A percentile compares a stretch with the other conserved stretches of the same genome.
Evolutionary conservation across 2,329 filamentous ascomycete species (phyloP).

Genomic region (Dothiorella sarmentorum): DNA sequence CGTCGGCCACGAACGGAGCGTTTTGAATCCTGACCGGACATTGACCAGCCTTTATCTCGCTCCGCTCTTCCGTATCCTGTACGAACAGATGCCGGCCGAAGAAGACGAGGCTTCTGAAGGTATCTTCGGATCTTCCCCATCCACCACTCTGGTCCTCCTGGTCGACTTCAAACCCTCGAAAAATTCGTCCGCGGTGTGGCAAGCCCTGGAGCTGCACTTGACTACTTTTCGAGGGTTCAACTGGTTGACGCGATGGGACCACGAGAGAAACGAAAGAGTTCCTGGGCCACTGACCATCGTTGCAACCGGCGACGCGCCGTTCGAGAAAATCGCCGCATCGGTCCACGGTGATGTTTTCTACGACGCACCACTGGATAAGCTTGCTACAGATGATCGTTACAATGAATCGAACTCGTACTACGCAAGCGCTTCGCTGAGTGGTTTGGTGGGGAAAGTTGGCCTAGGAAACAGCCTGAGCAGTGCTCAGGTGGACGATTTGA

Average conservation of each 20-base stretch:
- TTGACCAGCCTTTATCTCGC: conserved; percentile 29
- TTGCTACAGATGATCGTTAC: neutral
- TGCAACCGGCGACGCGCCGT: conserved; percentile 12
- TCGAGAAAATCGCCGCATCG: conserved; percentile 8
- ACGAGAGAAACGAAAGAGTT: neutral
- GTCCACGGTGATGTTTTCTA: conserved; percentile 9
- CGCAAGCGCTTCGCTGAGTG: neutral
- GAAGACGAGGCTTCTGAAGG: neutral
- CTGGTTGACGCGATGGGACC: conserved; percentile 18
- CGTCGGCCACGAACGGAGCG: conserved; percentile 29
- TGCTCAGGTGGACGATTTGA: neutral
- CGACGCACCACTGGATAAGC: conserved; percentile 17
- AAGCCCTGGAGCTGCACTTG: neutral
- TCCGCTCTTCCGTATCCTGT: conserved; percentile 17
- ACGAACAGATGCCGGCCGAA: neutral
- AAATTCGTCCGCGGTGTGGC: neutral
- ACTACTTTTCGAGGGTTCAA: neutral
- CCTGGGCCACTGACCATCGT: conserved; percentile 18
- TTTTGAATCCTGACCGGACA: conserved; percentile 25
- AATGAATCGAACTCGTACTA: neutral
- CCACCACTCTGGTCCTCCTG: conserved; percentile 17
- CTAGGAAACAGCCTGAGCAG: neutral
- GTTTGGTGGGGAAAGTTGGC: neutral
- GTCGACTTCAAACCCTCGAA: conserved; percentile 18
- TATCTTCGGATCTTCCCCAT: conserved; percentile 16